These are phyloP conservation scores for Colletotrichum kahawae DNA, from an alignment of 2,329 filamentous ascomycete species.

Conservation along the genomic window DNA sequence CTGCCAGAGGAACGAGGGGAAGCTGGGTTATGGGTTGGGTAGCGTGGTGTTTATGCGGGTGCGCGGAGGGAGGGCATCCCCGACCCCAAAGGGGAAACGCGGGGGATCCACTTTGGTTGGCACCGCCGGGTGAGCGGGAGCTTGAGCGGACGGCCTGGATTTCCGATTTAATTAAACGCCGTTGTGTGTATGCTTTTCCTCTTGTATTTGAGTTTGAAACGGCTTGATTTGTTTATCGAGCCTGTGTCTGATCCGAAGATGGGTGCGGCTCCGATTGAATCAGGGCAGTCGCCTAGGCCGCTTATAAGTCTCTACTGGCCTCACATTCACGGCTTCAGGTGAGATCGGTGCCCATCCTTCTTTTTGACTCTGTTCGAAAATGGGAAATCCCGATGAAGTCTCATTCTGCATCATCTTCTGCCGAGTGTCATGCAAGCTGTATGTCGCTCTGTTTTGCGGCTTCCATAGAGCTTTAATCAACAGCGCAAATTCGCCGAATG, in stretches of 20 bases:
- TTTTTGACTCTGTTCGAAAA: background rate
- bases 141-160: background rate
- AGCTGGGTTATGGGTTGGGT: background rate
- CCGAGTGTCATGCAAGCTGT: background rate
- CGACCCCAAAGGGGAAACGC: conserved; percentile 16
- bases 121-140: conserved; percentile 17
- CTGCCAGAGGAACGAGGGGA: background rate
- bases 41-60: conserved; percentile 6
- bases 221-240: background rate
- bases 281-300: background rate
- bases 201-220: background rate
- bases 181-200: background rate
- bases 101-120: background rate
- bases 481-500: background rate
- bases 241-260: background rate
- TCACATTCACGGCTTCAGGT: background rate
- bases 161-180: background rate
- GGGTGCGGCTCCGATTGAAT: background rate
- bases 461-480: background rate
- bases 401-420: background rate
- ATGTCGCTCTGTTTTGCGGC: too few relatives aligned
- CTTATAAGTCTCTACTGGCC: background rate
- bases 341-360: background rate
- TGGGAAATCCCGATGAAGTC: too few relatives aligned
- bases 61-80: conserved; percentile 22